These are phyloP conservation scores for Platismatia glauca DNA, from an alignment of 495 filamentous ascomycete genomes.

Conservation along the genomic window DNA sequence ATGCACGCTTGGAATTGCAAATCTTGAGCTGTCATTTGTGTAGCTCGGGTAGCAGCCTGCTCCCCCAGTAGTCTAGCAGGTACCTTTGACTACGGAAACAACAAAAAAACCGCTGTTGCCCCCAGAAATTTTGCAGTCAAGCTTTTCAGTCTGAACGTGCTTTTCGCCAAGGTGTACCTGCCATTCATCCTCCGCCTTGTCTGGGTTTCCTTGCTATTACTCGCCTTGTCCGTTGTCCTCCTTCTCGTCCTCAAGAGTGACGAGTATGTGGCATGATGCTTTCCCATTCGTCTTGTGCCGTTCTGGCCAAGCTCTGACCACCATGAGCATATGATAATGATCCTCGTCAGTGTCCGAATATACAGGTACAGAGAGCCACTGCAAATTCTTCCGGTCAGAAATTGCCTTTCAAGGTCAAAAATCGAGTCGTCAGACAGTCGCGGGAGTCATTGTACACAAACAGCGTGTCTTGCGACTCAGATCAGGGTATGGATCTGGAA, in stretches of 20 bases:
- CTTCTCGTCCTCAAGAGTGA: background rate
- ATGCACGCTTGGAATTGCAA: background rate
- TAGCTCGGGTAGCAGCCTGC: background rate
- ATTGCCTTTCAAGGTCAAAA: background rate
- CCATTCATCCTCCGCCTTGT: no score
- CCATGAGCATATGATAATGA: background rate
- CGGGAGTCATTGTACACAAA: background rate
- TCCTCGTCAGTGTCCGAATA: background rate
- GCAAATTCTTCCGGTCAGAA: background rate
- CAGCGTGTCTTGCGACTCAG: background rate
- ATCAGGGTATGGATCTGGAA: background rate
- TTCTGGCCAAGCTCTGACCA: background rate
- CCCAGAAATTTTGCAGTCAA: background rate
- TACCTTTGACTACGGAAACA: background rate
- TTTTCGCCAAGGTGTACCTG: background rate
- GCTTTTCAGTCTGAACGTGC: background rate
- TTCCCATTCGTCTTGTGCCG: background rate
- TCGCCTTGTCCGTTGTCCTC: background rate
- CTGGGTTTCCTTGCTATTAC: background rate
- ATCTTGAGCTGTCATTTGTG: background rate
- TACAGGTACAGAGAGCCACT: background rate
- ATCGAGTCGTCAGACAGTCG: background rate
- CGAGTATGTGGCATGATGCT: background rate
- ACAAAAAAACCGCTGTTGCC: background rate
- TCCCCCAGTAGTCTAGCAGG: background rate